These are phyloP conservation scores for Penstemon barbatus DNA, from an alignment of 257 asterid species.

Conservation along the genomic window DNA sequence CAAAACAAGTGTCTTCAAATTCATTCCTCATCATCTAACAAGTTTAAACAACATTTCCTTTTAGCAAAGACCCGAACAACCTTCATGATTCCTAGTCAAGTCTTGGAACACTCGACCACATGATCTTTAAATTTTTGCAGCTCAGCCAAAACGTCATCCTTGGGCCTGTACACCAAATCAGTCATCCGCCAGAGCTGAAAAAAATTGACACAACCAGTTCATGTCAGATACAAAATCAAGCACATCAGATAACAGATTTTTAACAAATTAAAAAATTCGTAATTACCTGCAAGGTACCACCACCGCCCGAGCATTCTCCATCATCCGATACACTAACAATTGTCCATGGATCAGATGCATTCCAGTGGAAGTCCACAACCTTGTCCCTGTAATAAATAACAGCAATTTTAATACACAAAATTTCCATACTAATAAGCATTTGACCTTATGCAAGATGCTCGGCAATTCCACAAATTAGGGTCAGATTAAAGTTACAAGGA, in stretches of 20 bases:
- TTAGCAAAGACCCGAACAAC: not conserved
- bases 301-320: constrained; percentile 82
- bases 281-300: constrained; percentile 92
- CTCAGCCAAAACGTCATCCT: constrained; percentile 79
- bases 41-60: constrained; percentile 23
- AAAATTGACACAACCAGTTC: constrained; percentile 1
- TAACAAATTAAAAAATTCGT: not conserved
- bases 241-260: not conserved
- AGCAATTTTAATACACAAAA: constrained; percentile 2
- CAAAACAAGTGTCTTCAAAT: constrained; percentile 21
- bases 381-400: constrained; percentile 63
- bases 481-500: not conserved
- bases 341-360: constrained; percentile 88
- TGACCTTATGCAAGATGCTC: constrained; percentile 1
- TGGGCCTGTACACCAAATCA: constrained; percentile 83
- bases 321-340: constrained; percentile 90
- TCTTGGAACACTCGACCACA: constrained; percentile 71
- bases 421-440: not conserved
- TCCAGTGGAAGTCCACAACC: constrained; percentile 97
- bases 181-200: constrained; percentile 95
- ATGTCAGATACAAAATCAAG: constrained; percentile 23
- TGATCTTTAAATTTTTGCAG: constrained; percentile 88
- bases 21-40: constrained; percentile 13
- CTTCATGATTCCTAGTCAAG: constrained; percentile 16
- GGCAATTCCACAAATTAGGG: not conserved